Conservation (phyloP, 768 basidiomycete genomes). For the Termitomyces eurrhizus region DNA sequence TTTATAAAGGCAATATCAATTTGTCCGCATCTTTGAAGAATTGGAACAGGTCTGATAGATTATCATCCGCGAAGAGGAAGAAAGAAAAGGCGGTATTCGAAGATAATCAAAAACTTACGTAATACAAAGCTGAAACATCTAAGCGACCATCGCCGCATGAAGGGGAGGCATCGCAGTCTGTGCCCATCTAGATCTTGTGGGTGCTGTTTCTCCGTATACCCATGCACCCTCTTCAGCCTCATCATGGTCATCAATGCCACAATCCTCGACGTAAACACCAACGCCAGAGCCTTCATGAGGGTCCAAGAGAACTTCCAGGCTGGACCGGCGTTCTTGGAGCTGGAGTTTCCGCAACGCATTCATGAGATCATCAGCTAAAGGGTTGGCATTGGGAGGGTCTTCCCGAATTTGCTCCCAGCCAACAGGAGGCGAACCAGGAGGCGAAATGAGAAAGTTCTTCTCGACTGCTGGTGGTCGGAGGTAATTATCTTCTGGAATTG, state of each 20-base stretch:
- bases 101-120: constrained; percentile 7
- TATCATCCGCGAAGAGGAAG: constrained; percentile 48
- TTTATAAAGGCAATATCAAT: constrained; percentile 58
- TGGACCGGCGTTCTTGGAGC: constrained; percentile 38
- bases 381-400: constrained; percentile 81
- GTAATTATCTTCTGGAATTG: constrained; percentile 45
- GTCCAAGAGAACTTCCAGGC: constrained; percentile 58
- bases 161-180: constrained; percentile 56
- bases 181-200: constrained; percentile 48
- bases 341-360: constrained; percentile 71
- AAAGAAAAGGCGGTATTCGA: constrained; percentile 7
- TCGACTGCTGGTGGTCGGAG: constrained; percentile 76
- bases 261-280: constrained; percentile 76
- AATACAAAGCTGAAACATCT: constrained; percentile 16
- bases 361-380: constrained; percentile 87
- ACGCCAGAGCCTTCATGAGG: constrained; percentile 70
- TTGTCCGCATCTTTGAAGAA: constrained; percentile 47
- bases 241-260: constrained; percentile 37
- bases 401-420: constrained; percentile 94
- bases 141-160: constrained; percentile 27
- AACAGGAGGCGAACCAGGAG: constrained; percentile 94
- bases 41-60: constrained; percentile 79
- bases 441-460: constrained; percentile 97
- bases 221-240: constrained; percentile 54
- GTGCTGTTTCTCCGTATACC: constrained; percentile 58